These are phyloP conservation scores for Ramaria sp. DNA, from an alignment of 768 basidiomycete genomes.

Conservation along the genomic window DNA sequence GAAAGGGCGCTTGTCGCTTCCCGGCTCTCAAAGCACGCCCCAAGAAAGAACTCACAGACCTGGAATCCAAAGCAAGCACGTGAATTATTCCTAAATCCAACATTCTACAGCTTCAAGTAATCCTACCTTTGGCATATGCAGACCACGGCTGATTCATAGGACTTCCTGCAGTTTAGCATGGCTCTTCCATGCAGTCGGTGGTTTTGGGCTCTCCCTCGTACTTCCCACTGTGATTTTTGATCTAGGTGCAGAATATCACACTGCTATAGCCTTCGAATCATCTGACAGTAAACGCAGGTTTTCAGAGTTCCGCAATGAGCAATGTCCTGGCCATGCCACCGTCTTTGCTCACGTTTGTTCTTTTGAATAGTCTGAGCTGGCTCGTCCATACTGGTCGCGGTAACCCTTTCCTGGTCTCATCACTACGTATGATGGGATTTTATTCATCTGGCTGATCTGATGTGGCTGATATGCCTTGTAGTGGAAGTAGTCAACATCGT, in stretches of 20 bases:
- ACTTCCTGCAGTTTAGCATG: conserved; percentile 9
- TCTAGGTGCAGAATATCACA: conserved; percentile 10
- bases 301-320: conserved; percentile 15
- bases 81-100: conserved; percentile 13
- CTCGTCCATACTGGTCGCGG: conserved; percentile 11
- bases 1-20: no score
- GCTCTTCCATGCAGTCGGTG: conserved; percentile 15
- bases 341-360: conserved; percentile 13
- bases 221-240: conserved; percentile 17
- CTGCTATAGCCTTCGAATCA: not conserved
- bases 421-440: conserved; percentile 1
- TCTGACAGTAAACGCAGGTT: conserved; percentile 9
- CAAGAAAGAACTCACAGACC: conserved; percentile 11
- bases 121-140: not conserved
- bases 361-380: conserved; percentile 12
- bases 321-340: conserved; percentile 19
- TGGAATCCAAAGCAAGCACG: conserved; percentile 9
- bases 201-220: conserved; percentile 14
- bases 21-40: conserved; percentile 18
- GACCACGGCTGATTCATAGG: not conserved
- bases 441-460: no score
- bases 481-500: conserved; percentile 15
- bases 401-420: conserved; percentile 15
- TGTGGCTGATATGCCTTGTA: not conserved
- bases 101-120: conserved; percentile 14